Evolutionary conservation across 1,284 basidiomycete genomes (phyloP), one percentile per base, ranked within the genome.

Genomic region (Cutaneotrichosporon arboriforme): DNA sequence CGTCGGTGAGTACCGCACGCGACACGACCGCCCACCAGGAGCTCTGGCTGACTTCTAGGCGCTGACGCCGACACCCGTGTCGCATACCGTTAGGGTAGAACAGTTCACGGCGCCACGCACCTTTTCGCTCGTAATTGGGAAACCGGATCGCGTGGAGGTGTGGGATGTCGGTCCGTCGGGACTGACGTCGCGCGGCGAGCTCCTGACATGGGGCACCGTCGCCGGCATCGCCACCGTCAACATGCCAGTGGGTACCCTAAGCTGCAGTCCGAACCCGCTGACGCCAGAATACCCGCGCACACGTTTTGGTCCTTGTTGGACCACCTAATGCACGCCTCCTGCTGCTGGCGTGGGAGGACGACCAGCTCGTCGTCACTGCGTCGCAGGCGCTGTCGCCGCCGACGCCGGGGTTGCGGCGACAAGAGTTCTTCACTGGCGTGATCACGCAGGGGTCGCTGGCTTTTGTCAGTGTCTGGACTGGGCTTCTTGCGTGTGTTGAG

Each of bases 351-450:
- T 73, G 56, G 17, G 46, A 62, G 4, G 38, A 55, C 8, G 58
- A 59, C 1, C 46, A 56, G 9, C 63, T 74, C 8, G 52, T 64
- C 8, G 58, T 72, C 17, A 70, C 70, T 0, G 64, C 67, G 0
- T 55, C 66, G 0, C 48, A 66, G 5, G 22, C 59, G 3, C 63
- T 73, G 9, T 56, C 51, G 5, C 69, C 66, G 18, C 71, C 66
- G 7, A 69, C 65, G 1, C 69, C 65, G 1, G 61, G 61, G 13
- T 62, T 66, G 4, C 63, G 72, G 7, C 65, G 63, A 36, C 71
- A 70, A 33, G 73, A 77, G 54, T 76, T 70, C 63, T 71, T 69
- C 55, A 68, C 64, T 2, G 65, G 62, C 4, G 65, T 75, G 2
- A 55, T 72, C 3, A 56, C 65, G 0, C 57, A 66, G 13, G 60